Evolutionary conservation across 352 stramenopile genomes (phyloP), one percentile per base, ranked within the genome.

Genomic region (Phytopythium helicoides): DNA sequence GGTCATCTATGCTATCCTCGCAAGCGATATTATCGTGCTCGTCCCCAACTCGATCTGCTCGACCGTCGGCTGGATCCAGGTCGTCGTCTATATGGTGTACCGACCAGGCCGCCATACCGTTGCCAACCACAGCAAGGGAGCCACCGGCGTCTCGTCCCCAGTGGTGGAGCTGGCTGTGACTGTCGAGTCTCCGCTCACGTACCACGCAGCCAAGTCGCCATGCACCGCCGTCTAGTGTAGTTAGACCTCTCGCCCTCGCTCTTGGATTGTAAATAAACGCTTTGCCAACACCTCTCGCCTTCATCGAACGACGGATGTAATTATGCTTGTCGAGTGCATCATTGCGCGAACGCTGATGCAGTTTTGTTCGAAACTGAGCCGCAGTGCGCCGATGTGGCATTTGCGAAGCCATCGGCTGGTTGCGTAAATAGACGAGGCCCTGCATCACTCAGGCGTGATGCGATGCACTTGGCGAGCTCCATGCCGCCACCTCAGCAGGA

Each of bases 11-110:
- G 49, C 60, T 7, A 26, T 65, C 18, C 45, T 75, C 15, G 49
- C 60, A 14, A 38, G 52, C 54, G 67, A 81, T 48, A 61, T 67
- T 33, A 66, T 81, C 49, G 54, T 81, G 22, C 23, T 73, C 5
- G 49, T 62, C 9, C 67, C 67, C 21, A 72, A 76, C 34, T 41
- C 49, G 3, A 51, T 64, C n/a, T 56, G 55, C 10, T 42, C 66
- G 49, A 15, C 54, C 5, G 21, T 76, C 4, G 58, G 62, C 19
- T 49, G 40, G 14, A 21, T 64, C 25, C 60, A 73, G 60, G 50
- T 64, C 40, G 36, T 38, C 10, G 23, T 76, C 2, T 73, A 71
- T 46, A 14, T 61, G 5, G 22, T 66, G 18, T 76, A 68, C 48
- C 66, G 61, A 9, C 58, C 60, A n/a, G 50, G 44, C 11, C 26